Base-by-base conservation (phyloP, 2,329 filamentous ascomycete genomes). In the Colletotrichum horii region DNA sequence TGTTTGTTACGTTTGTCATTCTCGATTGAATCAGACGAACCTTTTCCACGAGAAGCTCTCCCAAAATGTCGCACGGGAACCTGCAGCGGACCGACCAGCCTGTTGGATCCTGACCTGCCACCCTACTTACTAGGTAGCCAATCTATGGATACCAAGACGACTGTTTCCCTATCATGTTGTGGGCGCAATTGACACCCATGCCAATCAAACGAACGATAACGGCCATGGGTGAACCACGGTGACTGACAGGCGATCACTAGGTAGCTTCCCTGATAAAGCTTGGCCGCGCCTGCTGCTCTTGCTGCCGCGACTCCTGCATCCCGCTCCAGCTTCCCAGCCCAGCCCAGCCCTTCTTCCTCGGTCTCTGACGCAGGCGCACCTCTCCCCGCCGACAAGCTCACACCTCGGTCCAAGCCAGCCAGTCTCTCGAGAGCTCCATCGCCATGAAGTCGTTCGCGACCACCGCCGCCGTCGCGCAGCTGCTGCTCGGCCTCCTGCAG, bases 381-480 rank as follows among this genome's bases (percentile, higher is more conserved):
- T 26, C 19, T 30, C 26, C 26, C 30, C 24, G 62, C 34, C 62
- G 38, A 66, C 36, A 66, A 66, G 61, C 8, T 64, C 61, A 26
- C 19, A 22, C 58, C 58, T 32, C 34, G 56, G n/a, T 52, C 38
- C 16, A 60, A 34, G 19, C 15, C 48, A 36, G n/a, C 16, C 19
- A 43, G 22, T 4, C 15, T 58, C 43, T 52, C n/a, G 11, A 52
- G 24, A 58, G 19, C 56, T 7, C 28, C 24, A 34, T 43, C 66
- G 19, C 43, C 58, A 69, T 68, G 61, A 77, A 77, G 76, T 65
- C 75, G 43, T 43, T 70, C n/a, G n/a, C 74, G 62, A 58, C 62
- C 14, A 69, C 76, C 28, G 71, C 76, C 30, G 74, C 65, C 30
- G 55, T 75, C 22, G 67, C 34, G 58, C 76, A 74, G 61, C 68